Base-by-base conservation (phyloP, 345 rosid genomes). In the Nasturtium officinale region DNA sequence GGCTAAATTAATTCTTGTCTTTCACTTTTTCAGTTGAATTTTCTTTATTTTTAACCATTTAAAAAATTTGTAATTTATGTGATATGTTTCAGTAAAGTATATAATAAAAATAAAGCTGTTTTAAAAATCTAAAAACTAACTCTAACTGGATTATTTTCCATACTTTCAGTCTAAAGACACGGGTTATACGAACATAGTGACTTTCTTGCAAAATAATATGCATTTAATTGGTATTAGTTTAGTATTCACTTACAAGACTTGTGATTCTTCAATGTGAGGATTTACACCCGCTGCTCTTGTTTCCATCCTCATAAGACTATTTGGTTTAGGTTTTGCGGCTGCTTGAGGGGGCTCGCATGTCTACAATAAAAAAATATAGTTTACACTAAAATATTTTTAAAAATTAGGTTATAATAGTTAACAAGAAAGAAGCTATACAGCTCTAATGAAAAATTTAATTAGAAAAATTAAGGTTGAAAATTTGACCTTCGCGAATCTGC, bases 301-400 rank as follows among this genome's bases (percentile, higher is more conserved):
- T 80, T 90, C 88, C 81, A 87, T 75, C 77, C 98, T 88, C 83
- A 66, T 71, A 35, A 92, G 85, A 51, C 71, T 85, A 45, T 82
- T 84, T 63, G 78, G 73, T 69, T 65, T 79, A 6, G 87, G 76
- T 65, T 75, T 79, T 18, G 71, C 38, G 0, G 81, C 48, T 9
- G 80, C 26, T 72, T 25, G 69, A 43, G 86, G 80, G 16, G 87
- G 86, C 55, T 85, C 87, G 61, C 99, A 95, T 20, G 88, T 83
- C 97, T 91, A 81, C 75, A 61, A n/a, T 30, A 37, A 33, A 16
- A 23, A 13, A 15, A 2, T 45, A 58, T 17, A 46, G 18, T 32
- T 77, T 65, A 64, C 8, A 45, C 9, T 47, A 30, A 11, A 35
- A 40, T 9, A 10, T n/a, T n/a, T n/a, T n/a, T 16, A 35, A 12